Evolutionary conservation across 495 filamentous ascomycete genomes (phyloP), one percentile per base, ranked within the genome.

Genomic region (Aspergillus diversus): DNA sequence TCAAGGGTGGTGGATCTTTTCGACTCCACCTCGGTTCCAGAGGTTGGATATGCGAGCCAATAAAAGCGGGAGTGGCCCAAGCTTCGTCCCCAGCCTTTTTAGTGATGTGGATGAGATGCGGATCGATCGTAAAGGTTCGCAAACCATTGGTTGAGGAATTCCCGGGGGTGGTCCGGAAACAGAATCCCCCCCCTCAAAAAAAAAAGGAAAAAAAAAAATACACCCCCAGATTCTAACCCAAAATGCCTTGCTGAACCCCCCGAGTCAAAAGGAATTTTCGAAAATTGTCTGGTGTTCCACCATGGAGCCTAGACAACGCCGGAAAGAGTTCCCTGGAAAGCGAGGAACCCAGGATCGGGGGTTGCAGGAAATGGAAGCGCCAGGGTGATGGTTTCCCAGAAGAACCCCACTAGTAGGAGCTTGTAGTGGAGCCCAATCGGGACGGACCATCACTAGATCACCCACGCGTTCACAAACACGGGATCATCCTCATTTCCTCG

Each of bases 391-490:
- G 21, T 27, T 27, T 27, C 21, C 32, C 37, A 53, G 31, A 46
- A 53, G 51, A 42, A 11, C 13, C 42, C 37, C 52, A 8, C 43
- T 37, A 21, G 21, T 33, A 48, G 52, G 39, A 59, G 60, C 59
- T 60, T 55, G 51, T 27, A 50, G 63, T 63, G 57, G 69, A 63
- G 56, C 51, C 60, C 57, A 60, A 65, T 64, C 54, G 50, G 21
- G 46, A 55, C 52, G 55, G 60, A 50, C 35, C 60, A 66, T 66
- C 52, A 21, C 61, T 59, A 62, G 61, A 47, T 58, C 49, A 66
- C 63, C 65, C 67, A 67, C 67, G 60, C 64, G 61, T 62, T 65
- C 52, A 47, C 32, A 63, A 64, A 43, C 47, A 61, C 53, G 33
- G 53, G 63, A 65, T 65, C 64, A 62, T 61, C 57, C 13, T 61